Conservation (phyloP, 768 basidiomycete genomes). For the Termitomyces titanicus region DNA sequence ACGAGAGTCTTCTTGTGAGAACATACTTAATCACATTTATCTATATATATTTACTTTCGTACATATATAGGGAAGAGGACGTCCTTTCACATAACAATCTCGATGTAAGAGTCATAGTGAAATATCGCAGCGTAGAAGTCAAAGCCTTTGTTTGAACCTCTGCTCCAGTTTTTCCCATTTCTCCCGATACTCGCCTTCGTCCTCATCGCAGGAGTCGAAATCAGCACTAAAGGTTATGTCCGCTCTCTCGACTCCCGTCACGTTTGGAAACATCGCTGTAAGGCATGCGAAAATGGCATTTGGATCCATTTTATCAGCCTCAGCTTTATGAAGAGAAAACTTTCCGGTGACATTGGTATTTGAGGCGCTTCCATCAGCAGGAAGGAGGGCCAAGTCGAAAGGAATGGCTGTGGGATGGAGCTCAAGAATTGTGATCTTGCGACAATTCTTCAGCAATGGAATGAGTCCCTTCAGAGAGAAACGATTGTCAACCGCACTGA, state of each 20-base stretch:
- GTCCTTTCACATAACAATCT: too few relatives aligned
- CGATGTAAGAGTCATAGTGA: too few relatives aligned
- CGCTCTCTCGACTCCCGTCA: neutral
- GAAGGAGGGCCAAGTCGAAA: slow-evolving; percentile 2
- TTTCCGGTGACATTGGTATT: neutral
- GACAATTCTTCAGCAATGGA: neutral
- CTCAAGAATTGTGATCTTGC: neutral
- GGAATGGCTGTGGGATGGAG: neutral
- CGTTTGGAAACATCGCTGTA: neutral
- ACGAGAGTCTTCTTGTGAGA: too few relatives aligned
- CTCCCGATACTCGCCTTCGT: neutral
- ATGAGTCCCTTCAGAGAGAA: slow-evolving; percentile 1
- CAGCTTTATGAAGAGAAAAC: neutral
- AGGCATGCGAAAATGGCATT: neutral
- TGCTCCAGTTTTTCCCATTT: neutral
- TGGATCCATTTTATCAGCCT: neutral
- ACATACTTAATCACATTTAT: too few relatives aligned
- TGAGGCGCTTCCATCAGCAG: neutral
- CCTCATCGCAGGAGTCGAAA: neutral
- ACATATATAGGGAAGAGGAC: too few relatives aligned
- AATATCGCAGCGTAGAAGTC: too few relatives aligned
- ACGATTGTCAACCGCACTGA: neutral
- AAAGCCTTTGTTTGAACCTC: neutral
- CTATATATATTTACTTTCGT: too few relatives aligned
- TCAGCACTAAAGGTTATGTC: neutral